phyloP scores from a whole-genome alignment of 202 grass and related monocot genomes.

The Dendrocalamus latiflorus region DNA sequence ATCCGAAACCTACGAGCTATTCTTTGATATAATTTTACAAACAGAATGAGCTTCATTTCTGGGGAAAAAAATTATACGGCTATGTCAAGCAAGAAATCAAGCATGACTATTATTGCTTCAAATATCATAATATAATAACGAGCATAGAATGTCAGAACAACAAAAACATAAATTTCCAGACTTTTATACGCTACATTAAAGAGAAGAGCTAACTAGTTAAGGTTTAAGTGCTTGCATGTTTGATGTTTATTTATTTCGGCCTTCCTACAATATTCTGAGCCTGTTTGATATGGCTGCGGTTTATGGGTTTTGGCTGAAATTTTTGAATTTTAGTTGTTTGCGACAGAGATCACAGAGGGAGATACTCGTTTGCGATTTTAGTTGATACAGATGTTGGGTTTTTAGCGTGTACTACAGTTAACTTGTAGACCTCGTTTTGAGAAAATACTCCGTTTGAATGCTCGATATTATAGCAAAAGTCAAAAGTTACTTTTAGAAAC shows the following conservation, averaged over 20 bases:
- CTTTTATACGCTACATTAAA: not conserved
- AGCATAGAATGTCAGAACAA: not conserved
- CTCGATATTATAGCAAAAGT: too few species aligned
- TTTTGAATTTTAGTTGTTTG: too few species aligned
- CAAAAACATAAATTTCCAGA: not conserved
- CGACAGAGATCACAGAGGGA: too few species aligned
- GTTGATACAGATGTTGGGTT: too few species aligned
- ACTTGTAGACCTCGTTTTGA: too few species aligned
- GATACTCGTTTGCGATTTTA: too few species aligned
- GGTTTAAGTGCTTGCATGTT: not conserved
- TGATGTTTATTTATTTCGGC: too few species aligned
- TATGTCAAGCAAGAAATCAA: not conserved
- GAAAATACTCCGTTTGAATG: too few species aligned
- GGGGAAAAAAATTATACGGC: not conserved
- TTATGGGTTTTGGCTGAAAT: too few species aligned
- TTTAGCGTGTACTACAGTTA: too few species aligned
- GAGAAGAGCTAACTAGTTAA: not conserved
- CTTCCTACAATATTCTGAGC: not conserved
- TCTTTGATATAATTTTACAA: conserved; percentile 12
- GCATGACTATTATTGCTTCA: not conserved
- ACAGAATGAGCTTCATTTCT: not conserved
- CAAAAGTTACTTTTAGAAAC: too few species aligned
- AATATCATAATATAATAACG: not conserved
- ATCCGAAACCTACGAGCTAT: not conserved
- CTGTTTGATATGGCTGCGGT: too few species aligned